A percentile compares a stretch with the other conserved stretches of the same genome.
Conservation (phyloP, 352 stramenopile genomes). For the Albugo laibachii region DNA sequence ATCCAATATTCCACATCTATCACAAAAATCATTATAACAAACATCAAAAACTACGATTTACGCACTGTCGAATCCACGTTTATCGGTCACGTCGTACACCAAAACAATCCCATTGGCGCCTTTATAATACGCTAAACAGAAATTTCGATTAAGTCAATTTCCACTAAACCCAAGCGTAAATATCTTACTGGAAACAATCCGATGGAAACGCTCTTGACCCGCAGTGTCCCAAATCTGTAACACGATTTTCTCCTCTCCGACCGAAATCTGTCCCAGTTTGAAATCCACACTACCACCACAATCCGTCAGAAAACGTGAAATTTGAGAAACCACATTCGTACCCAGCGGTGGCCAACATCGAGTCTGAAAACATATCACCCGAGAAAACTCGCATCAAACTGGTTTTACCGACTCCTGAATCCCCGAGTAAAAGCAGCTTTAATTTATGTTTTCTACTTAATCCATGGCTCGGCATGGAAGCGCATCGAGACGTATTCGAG, state of each 20-base stretch:
- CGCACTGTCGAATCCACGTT: slow-evolving; percentile 41
- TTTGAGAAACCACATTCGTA: slow-evolving; percentile 9
- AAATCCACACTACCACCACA: slow-evolving; percentile 69
- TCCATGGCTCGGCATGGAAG: too few species aligned
- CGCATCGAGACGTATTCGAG: too few species aligned
- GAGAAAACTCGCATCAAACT: slow-evolving; percentile 87
- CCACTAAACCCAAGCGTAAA: not conserved
- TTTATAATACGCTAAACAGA: slow-evolving; percentile 62
- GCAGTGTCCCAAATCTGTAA: slow-evolving; percentile 89
- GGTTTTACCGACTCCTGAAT: slow-evolving; percentile 81
- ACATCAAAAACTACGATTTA: slow-evolving; percentile 48
- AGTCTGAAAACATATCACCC: slow-evolving; percentile 80
- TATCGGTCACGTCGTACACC: slow-evolving; percentile 58
- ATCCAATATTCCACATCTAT: slow-evolving; percentile 78
- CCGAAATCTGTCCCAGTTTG: slow-evolving; percentile 76
- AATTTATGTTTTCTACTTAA: slow-evolving; percentile 26
- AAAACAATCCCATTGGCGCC: slow-evolving; percentile 45
- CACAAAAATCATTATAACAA: slow-evolving; percentile 23
- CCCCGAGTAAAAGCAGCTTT: slow-evolving; percentile 72
- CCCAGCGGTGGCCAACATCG: slow-evolving; percentile 79
- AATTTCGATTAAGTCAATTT: not conserved
- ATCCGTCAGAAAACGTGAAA: too few species aligned
- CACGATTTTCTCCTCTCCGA: slow-evolving; percentile 51
- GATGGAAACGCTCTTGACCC: slow-evolving; percentile 82
- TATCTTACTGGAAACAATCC: slow-evolving; percentile 83